Evolutionary conservation across 306 rosid genomes (phyloP).

Genomic region (Dalbergia cochinchinensis): DNA sequence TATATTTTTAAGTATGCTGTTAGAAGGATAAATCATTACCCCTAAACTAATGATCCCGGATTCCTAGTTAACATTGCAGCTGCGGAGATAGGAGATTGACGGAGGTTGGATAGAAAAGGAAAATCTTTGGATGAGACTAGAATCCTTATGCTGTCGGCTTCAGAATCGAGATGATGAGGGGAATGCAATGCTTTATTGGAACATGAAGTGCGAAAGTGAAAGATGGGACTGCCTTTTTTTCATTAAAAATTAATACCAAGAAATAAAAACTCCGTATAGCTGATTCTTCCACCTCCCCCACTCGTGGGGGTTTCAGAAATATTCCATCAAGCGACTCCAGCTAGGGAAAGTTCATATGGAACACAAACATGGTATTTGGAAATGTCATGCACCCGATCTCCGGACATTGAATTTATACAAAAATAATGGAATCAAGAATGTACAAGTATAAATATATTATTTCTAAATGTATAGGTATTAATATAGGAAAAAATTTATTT

Average conservation of each 20-base stretch:
- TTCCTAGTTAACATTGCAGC: too few species aligned
- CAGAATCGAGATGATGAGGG: background rate
- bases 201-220: background rate
- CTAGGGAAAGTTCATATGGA: background rate
- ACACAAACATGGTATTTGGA: background rate
- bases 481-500: too few species aligned
- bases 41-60: too few species aligned
- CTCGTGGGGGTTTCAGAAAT: conserved; percentile 1
- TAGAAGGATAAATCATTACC: too few species aligned
- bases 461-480: too few species aligned
- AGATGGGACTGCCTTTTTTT: background rate
- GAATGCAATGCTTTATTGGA: background rate
- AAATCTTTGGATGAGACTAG: conserved; percentile 51
- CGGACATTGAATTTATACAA: too few species aligned
- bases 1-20: too few species aligned
- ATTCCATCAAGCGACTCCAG: background rate
- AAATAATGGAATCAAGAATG: too few species aligned
- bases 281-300: background rate
- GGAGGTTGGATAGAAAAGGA: conserved; percentile 30
- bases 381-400: too few species aligned
- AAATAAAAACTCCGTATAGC: background rate
- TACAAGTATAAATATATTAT: too few species aligned
- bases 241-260: too few species aligned
- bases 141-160: conserved; percentile 40
- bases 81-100: too few species aligned